Evolutionary conservation across 2,329 filamentous ascomycete genomes (phyloP), one percentile per base, ranked within the genome.

Genomic region (Emergomyces pasteurianus): DNA sequence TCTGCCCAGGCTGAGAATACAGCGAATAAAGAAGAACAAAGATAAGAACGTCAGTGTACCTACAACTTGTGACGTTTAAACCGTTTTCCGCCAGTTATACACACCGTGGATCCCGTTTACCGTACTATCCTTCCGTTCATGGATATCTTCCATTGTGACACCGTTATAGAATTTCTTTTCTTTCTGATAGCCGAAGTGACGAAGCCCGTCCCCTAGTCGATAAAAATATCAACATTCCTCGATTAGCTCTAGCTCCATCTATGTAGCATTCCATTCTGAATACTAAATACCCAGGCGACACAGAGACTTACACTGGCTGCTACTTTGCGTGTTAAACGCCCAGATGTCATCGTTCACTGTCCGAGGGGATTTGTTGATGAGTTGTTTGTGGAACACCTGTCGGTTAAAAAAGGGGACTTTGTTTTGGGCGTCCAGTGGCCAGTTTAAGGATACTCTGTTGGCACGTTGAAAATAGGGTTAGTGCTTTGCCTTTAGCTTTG

Each of bases 261-360:
- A 47, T 23, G 8, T 23, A 14, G 21, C 21, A 14, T 18, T 42
- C 21, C 5, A 26, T n/a, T 21, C 46, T 14, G 10, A 21, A 47
- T 23, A 26, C 9, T 23, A 21, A 12, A 40, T 16, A 36, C 16
- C 50, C n/a, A n/a, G n/a, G n/a, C n/a, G n/a, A n/a, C n/a, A n/a
- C 14, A 14, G 18, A 12, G 28, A 36, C 56, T 49, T 65, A 67
- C 73, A 85, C 68, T 85, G 82, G 50, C 78, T 81, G 43, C 80
- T 81, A 8, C 77, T 77, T 69, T 84, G 83, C 0, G 82, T 80
- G 69, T 85, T 85, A 65, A 84, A 80, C 0, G 75, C 77, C 77
- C 82, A 81, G 36, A 79, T 73, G 69, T 86, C 83, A 67, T 86
- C 84, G 67, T 86, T 85, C 31, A 84, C 79, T 6, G 76, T 73